Percentiles rank a stretch among this genome's conserved stretches.
These are phyloP conservation scores for Mimosa pudica DNA, from an alignment of 306 rosid genomes.

Conservation along the genomic window DNA sequence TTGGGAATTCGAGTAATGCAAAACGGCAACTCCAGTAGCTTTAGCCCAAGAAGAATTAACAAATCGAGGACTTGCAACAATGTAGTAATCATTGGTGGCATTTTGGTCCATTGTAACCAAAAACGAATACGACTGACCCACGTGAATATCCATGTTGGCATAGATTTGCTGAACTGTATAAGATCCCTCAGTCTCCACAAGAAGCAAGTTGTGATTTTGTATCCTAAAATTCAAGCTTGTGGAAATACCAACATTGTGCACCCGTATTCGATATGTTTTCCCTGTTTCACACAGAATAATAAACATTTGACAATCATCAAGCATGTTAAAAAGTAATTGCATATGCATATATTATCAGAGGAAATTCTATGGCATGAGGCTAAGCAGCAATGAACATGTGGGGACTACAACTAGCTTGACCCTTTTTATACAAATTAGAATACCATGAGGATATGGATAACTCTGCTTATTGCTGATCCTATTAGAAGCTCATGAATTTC, in stretches of 20 bases:
- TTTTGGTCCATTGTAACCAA: constrained; percentile 92
- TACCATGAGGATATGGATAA: background rate
- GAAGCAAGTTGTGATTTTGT: constrained; percentile 75
- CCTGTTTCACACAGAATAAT: constrained; percentile 54
- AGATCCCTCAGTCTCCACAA: constrained; percentile 88
- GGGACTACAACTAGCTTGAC: too few relatives aligned
- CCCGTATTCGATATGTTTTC: constrained; percentile 71
- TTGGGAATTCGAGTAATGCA: constrained; percentile 76
- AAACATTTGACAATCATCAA: constrained; percentile 10
- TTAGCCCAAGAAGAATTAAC: constrained; percentile 71
- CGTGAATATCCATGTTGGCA: constrained; percentile 77
- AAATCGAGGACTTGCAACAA: constrained; percentile 79
- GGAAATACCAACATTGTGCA: constrained; percentile 87
- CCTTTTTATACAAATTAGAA: too few relatives aligned
- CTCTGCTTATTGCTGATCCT: background rate
- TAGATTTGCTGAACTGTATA: constrained; percentile 80
- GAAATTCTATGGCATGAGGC: background rate
- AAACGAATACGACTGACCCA: constrained; percentile 88
- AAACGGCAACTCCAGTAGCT: constrained; percentile 74
- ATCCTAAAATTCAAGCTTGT: constrained; percentile 80
- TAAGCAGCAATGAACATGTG: background rate
- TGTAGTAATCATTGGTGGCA: constrained; percentile 76
- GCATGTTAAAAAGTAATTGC: constrained; percentile 6
- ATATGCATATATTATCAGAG: constrained; percentile 1
- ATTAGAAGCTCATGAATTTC: background rate